phyloP scores from a whole-genome alignment of 768 basidiomycete species.

The Jaapia argillacea region DNA sequence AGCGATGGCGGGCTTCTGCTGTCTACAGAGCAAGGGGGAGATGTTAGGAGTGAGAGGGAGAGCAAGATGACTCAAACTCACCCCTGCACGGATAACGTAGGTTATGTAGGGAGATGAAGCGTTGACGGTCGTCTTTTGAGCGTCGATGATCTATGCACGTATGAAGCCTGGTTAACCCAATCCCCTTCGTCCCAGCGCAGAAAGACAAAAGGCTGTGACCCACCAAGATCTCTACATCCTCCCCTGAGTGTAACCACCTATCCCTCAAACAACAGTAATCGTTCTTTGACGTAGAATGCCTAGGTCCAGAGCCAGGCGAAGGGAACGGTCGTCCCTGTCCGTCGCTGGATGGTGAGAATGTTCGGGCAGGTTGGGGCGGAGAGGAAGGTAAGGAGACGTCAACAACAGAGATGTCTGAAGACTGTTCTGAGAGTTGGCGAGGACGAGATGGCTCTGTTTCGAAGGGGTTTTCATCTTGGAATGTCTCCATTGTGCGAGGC shows the following conservation, averaged over 20 bases:
- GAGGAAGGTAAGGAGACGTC: slow-evolving; percentile 54
- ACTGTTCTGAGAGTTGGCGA: slow-evolving; percentile 23
- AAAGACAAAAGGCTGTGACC: slow-evolving; percentile 15
- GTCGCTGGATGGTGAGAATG: no score
- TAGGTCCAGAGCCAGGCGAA: slow-evolving; percentile 43
- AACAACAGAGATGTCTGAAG: slow-evolving; percentile 41
- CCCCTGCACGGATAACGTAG: slow-evolving; percentile 87
- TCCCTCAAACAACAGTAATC: slow-evolving; percentile 76
- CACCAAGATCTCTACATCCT: slow-evolving; percentile 74
- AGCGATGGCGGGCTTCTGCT: slow-evolving; percentile 77
- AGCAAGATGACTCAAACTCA: no score
- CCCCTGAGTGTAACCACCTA: slow-evolving; percentile 69
- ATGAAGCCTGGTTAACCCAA: not conserved
- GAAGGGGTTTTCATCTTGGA: slow-evolving; percentile 34
- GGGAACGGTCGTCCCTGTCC: slow-evolving; percentile 40
- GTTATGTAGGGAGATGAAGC: slow-evolving; percentile 88
- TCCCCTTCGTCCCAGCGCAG: not conserved
- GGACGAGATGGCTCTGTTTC: slow-evolving; percentile 22
- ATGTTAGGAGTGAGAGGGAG: slow-evolving; percentile 8
- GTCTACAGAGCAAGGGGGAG: slow-evolving; percentile 33
- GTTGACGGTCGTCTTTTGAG: slow-evolving; percentile 87
- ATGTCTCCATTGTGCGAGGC: slow-evolving; percentile 19
- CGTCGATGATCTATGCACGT: slow-evolving; percentile 75
- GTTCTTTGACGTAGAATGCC: slow-evolving; percentile 48
- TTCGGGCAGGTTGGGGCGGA: slow-evolving; percentile 30